Percentiles rank a stretch among this genome's conserved stretches.
These are phyloP conservation scores for Lotmaria passim DNA, from an alignment of 208 protist genomes.

Conservation along the genomic window DNA sequence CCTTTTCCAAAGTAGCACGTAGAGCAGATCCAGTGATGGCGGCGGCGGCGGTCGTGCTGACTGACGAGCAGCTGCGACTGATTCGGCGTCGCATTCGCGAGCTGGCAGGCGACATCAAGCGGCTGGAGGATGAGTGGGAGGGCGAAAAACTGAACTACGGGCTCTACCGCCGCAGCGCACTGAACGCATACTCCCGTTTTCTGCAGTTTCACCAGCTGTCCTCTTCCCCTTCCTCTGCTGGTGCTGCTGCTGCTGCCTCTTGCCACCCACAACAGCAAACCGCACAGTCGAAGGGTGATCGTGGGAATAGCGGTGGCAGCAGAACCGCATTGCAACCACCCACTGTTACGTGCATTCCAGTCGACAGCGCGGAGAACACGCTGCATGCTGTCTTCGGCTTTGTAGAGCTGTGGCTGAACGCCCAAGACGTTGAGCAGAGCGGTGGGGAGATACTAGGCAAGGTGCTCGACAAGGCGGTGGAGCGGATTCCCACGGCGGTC, in stretches of 20 bases:
- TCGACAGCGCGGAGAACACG: conserved; percentile 35
- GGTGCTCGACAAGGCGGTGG: conserved; percentile 58
- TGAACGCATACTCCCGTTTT: conserved; percentile 79
- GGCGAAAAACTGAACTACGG: conserved; percentile 48
- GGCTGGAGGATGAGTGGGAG: conserved; percentile 61
- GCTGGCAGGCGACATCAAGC: conserved; percentile 48
- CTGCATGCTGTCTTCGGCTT: conserved; percentile 83
- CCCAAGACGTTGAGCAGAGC: conserved; percentile 18
- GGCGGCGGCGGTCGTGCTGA: conserved; percentile 8
- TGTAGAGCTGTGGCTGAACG: conserved; percentile 73
- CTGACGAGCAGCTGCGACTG: conserved; percentile 48
- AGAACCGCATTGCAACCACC: background rate
- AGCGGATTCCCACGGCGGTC: conserved; percentile 49
- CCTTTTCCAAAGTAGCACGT: too few species aligned
- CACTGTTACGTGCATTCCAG: conserved; percentile 18
- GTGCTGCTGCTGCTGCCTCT: background rate
- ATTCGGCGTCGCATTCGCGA: conserved; percentile 59
- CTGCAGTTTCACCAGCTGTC: conserved; percentile 43
- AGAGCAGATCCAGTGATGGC: background rate
- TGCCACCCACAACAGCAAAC: background rate
- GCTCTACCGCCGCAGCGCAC: conserved; percentile 75
- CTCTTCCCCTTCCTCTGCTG: background rate
- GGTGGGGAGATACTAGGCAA: conserved; percentile 27
- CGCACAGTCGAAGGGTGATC: background rate
- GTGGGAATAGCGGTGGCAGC: background rate